Evolutionary conservation across 768 basidiomycete species (phyloP).

Genomic region (Daedaleopsis sinensis): DNA sequence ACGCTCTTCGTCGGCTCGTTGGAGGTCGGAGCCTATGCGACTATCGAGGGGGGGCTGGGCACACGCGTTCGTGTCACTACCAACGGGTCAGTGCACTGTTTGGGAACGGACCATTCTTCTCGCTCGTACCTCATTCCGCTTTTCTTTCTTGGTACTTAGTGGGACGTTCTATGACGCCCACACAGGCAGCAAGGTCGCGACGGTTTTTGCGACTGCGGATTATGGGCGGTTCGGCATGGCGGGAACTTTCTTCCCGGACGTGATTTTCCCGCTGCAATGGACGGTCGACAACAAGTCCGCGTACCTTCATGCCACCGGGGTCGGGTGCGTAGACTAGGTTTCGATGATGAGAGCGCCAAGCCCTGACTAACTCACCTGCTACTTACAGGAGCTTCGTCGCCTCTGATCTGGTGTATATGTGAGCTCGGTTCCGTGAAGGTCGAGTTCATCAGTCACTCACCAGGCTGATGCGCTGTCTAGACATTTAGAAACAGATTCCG

Average conservation of each 20-base stretch:
- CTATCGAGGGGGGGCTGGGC: not conserved
- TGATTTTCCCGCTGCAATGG: not conserved
- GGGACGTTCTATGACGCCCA: not conserved
- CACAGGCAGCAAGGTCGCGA: not conserved
- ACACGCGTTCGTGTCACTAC: not conserved
- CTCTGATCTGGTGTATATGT: not conserved
- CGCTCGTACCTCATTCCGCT: not conserved
- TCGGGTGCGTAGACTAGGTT: not conserved
- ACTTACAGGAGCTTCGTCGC: not conserved
- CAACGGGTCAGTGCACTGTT: not conserved
- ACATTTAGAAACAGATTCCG: slow-evolving; percentile 3
- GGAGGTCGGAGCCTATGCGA: not conserved
- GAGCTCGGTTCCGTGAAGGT: not conserved
- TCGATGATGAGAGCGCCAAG: not conserved
- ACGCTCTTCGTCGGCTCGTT: not conserved
- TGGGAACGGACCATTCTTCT: not conserved
- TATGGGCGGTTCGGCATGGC: not conserved
- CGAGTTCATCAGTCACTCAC: not conserved
- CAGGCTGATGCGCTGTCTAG: not conserved
- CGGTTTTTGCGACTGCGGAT: not conserved
- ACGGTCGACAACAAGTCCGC: not conserved
- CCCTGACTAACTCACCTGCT: not conserved
- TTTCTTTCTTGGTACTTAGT: not conserved
- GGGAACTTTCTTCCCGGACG: slow-evolving; percentile 1
- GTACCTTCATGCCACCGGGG: not conserved